Conservation (phyloP, 2,329 filamentous ascomycete genomes). For the Huntiella abstrusa region DNA sequence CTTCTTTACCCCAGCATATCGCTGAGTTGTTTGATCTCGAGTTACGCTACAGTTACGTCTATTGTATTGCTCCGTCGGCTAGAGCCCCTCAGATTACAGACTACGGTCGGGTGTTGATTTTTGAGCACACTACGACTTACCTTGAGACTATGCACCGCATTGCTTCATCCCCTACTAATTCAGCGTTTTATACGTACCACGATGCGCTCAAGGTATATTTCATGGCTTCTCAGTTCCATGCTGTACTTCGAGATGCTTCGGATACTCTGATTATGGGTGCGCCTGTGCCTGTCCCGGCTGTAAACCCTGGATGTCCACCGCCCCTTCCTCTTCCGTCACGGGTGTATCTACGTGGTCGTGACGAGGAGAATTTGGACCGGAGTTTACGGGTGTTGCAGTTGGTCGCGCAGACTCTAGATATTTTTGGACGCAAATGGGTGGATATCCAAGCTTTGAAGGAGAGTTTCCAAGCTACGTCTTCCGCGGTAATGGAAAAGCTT, state of each 20-base stretch:
- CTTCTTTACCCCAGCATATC: constrained; percentile 43
- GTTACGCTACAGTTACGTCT: constrained; percentile 75
- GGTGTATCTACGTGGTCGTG: constrained; percentile 18
- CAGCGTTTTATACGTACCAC: constrained; percentile 64
- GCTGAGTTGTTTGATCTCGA: constrained; percentile 72
- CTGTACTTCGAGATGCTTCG: constrained; percentile 38
- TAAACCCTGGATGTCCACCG: constrained; percentile 27
- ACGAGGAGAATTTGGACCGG: constrained; percentile 32
- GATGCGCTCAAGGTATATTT: constrained; percentile 75
- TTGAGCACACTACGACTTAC: constrained; percentile 73
- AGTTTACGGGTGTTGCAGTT: constrained; percentile 36
- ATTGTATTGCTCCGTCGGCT: constrained; percentile 67
- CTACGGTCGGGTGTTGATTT: constrained; percentile 63
- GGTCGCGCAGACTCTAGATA: constrained; percentile 32
- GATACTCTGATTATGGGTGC: constrained; percentile 34
- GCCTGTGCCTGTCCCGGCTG: constrained; percentile 23
- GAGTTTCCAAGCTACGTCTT: constrained; percentile 32
- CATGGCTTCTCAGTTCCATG: constrained; percentile 44
- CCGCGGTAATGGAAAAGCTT: constrained; percentile 25
- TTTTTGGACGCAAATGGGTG: constrained; percentile 41
- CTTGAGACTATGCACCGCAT: constrained; percentile 54
- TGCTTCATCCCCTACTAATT: constrained; percentile 36
- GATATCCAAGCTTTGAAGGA: constrained; percentile 33
- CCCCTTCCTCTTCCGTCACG: constrained; percentile 34
- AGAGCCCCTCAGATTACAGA: constrained; percentile 53